These are phyloP conservation scores for Amborella trichopoda DNA, from an alignment of 164 flowering plant genomes.

Conservation along the genomic window DNA sequence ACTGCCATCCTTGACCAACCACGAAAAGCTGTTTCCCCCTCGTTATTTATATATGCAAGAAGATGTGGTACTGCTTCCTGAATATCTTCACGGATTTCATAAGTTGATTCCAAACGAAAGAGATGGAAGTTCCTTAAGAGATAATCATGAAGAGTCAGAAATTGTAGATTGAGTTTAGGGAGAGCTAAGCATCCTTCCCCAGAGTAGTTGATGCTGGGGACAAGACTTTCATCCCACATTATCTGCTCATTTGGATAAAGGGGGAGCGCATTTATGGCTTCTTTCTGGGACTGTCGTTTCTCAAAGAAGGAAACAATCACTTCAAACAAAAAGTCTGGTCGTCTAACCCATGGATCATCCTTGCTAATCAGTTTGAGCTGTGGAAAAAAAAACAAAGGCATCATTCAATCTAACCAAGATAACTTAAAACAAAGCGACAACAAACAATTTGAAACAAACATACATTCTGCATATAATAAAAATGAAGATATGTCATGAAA, in stretches of 20 bases:
- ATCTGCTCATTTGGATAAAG: conserved; percentile 93
- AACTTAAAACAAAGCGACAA: no score
- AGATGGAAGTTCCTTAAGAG: conserved; percentile 95
- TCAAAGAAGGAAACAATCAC: conserved; percentile 83
- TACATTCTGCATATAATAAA: no score
- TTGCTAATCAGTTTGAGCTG: conserved; percentile 85
- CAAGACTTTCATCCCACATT: conserved; percentile 99
- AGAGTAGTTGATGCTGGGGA: conserved; percentile 95
- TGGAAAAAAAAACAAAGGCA: conserved; percentile 4
- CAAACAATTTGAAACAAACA: no score
- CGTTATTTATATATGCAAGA: conserved; percentile 82
- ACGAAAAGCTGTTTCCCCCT: conserved; percentile 95
- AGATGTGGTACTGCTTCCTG: conserved; percentile 98
- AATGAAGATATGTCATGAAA: no score
- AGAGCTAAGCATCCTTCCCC: conserved; percentile 99
- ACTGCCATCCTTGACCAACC: conserved; percentile 99
- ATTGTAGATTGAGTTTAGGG: conserved; percentile 91
- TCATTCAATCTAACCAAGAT: no score
- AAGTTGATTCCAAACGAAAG: conserved; percentile 95
- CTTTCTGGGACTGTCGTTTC: conserved; percentile 90
- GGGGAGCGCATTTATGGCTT: conserved; percentile 96
- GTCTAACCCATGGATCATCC: conserved; percentile 80
- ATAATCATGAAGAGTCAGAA: conserved; percentile 91
- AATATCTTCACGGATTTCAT: conserved; percentile 97
- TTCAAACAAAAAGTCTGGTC: conserved; percentile 84